Evolutionary conservation across 1,139 yeast genomes (phyloP).

Genomic region (Lodderomyces pseudojiufengensis): DNA sequence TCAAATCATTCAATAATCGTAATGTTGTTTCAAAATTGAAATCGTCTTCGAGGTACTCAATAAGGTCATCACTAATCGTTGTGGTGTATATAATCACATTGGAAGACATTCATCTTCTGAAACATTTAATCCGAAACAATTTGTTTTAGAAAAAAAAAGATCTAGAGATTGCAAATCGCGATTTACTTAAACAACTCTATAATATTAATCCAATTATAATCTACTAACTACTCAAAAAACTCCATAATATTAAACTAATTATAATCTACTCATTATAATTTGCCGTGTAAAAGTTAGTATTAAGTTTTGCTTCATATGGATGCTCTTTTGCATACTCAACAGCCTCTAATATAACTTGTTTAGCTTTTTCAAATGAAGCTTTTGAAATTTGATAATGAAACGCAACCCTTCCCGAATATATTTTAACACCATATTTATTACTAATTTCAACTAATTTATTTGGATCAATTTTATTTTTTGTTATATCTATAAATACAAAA

Average conservation of each 20-base stretch:
- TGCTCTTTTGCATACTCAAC: conserved; percentile 27
- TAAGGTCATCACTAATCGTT: conserved; percentile 10
- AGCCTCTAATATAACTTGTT: conserved; percentile 27
- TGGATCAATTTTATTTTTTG: conserved; percentile 31
- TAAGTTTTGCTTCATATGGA: conserved; percentile 19
- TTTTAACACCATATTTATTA: conserved; percentile 25
- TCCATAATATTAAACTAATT: conserved; percentile 7
- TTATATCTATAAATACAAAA: conserved; percentile 40
- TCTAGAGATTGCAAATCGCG: no score
- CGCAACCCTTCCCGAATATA: conserved; percentile 31
- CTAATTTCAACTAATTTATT: conserved; percentile 23
- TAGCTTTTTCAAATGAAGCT: conserved; percentile 29
- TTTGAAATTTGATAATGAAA: conserved; percentile 39
- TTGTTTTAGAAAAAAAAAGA: no score
- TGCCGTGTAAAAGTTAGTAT: conserved; percentile 11
- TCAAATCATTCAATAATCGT: conserved; percentile 31
- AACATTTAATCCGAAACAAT: no score
- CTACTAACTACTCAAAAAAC: no score
- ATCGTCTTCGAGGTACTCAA: conserved; percentile 26
- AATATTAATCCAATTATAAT: conserved; percentile 7
- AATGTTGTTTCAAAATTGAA: conserved; percentile 31
- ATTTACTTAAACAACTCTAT: no score
- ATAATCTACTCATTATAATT: conserved; percentile 7
- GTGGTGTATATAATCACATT: neutral
- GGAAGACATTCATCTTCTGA: no score